Percentiles rank a stretch among this genome's conserved stretches.
Conservation (phyloP, 2,329 filamentous ascomycete species). For the Hypoxylon rubiginosum region DNA sequence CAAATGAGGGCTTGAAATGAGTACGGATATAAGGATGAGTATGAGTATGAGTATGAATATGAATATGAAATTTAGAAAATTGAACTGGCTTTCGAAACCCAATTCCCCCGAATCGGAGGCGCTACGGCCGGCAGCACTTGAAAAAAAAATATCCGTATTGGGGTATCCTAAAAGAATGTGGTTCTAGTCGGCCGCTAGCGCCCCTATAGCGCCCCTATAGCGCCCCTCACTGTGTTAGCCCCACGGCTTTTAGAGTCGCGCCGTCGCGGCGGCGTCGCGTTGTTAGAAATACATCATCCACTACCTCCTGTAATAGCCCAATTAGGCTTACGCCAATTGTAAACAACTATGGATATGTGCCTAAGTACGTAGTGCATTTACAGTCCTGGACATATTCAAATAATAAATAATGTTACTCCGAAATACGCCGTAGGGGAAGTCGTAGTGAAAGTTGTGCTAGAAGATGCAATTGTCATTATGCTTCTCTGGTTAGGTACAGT, state of each 20-base stretch:
- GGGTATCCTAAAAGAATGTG: conserved; percentile 1
- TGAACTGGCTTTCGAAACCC: conserved; percentile 20
- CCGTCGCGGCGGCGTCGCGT: too few species aligned
- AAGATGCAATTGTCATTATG: too few species aligned
- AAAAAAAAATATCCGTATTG: conserved; percentile 20
- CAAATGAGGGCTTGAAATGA: conserved; percentile 3
- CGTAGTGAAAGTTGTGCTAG: too few species aligned
- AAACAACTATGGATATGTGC: too few species aligned
- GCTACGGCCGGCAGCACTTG: conserved; percentile 21
- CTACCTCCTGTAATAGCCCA: too few species aligned
- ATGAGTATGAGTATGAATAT: not conserved
- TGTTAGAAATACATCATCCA: not conserved
- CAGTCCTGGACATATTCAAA: too few species aligned
- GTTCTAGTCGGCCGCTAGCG: not conserved
- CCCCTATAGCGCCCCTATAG: not conserved
- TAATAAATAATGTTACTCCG: too few species aligned
- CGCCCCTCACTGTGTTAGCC: not conserved
- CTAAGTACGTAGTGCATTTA: too few species aligned
- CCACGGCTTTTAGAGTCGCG: not conserved
- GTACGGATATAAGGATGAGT: conserved; percentile 1
- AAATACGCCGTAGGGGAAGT: too few species aligned
- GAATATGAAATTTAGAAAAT: conserved; percentile 8
- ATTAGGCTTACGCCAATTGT: too few species aligned
- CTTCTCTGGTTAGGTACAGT: too few species aligned
- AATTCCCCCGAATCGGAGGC: conserved; percentile 38